Percentiles rank a stretch among this genome's conserved stretches.
Evolutionary conservation across 352 stramenopile species (phyloP).

Genomic region (Pythium oligandrum): DNA sequence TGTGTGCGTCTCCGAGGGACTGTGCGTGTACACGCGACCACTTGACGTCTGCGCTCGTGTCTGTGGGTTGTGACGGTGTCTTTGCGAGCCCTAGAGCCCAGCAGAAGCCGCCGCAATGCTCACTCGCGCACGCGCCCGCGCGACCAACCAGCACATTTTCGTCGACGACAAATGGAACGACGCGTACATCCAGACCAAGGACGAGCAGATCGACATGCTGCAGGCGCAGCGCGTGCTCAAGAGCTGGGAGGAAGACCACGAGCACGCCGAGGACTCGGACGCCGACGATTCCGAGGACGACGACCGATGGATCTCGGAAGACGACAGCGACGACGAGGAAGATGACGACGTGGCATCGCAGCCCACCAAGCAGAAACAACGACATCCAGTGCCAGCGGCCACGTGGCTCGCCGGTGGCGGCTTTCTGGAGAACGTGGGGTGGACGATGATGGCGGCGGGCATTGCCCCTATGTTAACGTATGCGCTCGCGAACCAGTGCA

Average conservation of each 20-base stretch:
- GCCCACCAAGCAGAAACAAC: neutral
- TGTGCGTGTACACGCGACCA: too few relatives aligned
- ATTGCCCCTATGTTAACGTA: conserved; percentile 52
- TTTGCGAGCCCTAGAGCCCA: too few relatives aligned
- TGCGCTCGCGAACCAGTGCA: conserved; percentile 5
- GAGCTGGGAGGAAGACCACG: conserved; percentile 39
- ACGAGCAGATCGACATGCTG: conserved; percentile 80
- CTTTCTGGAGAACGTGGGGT: conserved; percentile 44
- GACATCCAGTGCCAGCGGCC: neutral
- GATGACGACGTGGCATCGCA: neutral
- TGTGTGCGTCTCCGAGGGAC: too few relatives aligned
- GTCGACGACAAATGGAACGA: conserved; percentile 84
- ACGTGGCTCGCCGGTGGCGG: conserved; percentile 14
- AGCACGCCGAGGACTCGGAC: conserved; percentile 31
- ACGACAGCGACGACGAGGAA: conserved; percentile 8
- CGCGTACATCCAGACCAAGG: conserved; percentile 75
- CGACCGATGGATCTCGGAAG: conserved; percentile 8
- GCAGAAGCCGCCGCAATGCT: conserved; percentile 30
- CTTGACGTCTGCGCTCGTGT: too few relatives aligned
- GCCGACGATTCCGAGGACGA: conserved; percentile 17
- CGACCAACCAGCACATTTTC: conserved; percentile 65
- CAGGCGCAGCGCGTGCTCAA: conserved; percentile 40
- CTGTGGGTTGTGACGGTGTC: too few relatives aligned
- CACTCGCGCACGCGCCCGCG: conserved; percentile 60
- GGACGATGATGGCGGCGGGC: conserved; percentile 38